Percentiles rank a stretch among this genome's conserved stretches.
phyloP scores from a whole-genome alignment of 1,284 basidiomycete genomes.

The Mycosarcoma maydis region DNA sequence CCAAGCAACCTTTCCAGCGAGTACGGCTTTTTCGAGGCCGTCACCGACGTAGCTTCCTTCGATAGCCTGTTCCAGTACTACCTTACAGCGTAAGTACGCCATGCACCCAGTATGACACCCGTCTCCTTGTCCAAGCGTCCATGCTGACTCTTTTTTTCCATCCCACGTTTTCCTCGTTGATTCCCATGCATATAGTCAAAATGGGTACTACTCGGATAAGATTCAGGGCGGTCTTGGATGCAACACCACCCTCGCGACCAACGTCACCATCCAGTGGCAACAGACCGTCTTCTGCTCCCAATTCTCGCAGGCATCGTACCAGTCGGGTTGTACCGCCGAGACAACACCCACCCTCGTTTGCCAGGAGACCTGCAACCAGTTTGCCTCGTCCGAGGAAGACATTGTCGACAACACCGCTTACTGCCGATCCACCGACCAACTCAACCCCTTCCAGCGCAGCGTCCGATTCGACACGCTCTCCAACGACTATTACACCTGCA shows the following conservation, averaged over 20 bases:
- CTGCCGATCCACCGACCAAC: constrained; percentile 54
- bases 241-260: constrained; percentile 52
- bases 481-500: constrained; percentile 67
- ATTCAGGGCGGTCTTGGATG: constrained; percentile 49
- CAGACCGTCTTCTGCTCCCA: constrained; percentile 61
- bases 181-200: constrained; percentile 19
- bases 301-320: constrained; percentile 57
- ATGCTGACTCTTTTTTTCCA: not conserved
- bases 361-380: constrained; percentile 61
- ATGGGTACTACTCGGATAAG: constrained; percentile 62
- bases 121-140: not conserved
- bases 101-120: too few species aligned
- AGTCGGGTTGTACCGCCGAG: constrained; percentile 52
- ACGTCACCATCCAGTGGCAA: constrained; percentile 59
- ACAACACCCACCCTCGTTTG: constrained; percentile 58
- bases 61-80: constrained; percentile 68
- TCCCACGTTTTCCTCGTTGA: not conserved
- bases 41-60: constrained; percentile 67
- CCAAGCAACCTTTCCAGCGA: constrained; percentile 66
- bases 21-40: constrained; percentile 65
- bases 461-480: constrained; percentile 61
- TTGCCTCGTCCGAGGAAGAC: constrained; percentile 42
- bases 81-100: constrained; percentile 58
- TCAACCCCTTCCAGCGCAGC: constrained; percentile 47
- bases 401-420: constrained; percentile 58